phyloP scores from a whole-genome alignment of 2,329 filamentous ascomycete genomes.

The Aspergillus sp. region DNA sequence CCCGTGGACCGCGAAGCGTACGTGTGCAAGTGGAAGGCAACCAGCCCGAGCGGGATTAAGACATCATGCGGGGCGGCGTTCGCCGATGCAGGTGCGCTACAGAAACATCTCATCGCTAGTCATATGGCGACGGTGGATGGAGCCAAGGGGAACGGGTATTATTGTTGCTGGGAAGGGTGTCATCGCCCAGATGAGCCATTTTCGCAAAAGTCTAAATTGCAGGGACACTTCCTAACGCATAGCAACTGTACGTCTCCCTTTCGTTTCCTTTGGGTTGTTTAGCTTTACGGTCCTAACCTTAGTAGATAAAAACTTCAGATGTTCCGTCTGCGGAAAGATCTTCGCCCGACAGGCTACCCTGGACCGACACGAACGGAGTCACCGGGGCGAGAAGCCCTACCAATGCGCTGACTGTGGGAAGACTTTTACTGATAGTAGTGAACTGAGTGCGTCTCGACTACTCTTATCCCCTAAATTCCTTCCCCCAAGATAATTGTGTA shows the following conservation, averaged over 20 bases:
- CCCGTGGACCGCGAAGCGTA: conserved; percentile 25
- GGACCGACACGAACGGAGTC: conserved; percentile 37
- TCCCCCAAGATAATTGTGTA: background rate
- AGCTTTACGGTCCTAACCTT: conserved; percentile 3
- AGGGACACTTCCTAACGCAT: conserved; percentile 38
- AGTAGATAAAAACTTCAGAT: conserved; percentile 36
- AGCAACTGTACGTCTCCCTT: conserved; percentile 33
- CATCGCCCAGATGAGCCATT: conserved; percentile 37
- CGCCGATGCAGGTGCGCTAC: conserved; percentile 27
- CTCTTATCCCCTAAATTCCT: background rate
- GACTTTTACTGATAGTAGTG: conserved; percentile 38
- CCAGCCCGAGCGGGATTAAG: conserved; percentile 17
- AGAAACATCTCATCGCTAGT: conserved; percentile 31
- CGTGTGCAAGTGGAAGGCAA: conserved; percentile 31
- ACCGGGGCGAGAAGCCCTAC: conserved; percentile 38
- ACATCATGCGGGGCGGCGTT: conserved; percentile 30
- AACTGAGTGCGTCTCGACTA: conserved; percentile 28
- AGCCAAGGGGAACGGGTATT: conserved; percentile 34
- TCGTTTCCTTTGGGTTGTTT: background rate
- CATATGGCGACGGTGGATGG: conserved; percentile 34
- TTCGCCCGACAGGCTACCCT: conserved; percentile 38
- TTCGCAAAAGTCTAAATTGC: conserved; percentile 39
- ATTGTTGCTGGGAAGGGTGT: conserved; percentile 38
- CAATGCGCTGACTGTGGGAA: conserved; percentile 35
- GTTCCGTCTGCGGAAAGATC: conserved; percentile 33